Evolutionary conservation across 352 stramenopile species (phyloP), one percentile per base, ranked within the genome.

Genomic region (Aphanomyces astaci): DNA sequence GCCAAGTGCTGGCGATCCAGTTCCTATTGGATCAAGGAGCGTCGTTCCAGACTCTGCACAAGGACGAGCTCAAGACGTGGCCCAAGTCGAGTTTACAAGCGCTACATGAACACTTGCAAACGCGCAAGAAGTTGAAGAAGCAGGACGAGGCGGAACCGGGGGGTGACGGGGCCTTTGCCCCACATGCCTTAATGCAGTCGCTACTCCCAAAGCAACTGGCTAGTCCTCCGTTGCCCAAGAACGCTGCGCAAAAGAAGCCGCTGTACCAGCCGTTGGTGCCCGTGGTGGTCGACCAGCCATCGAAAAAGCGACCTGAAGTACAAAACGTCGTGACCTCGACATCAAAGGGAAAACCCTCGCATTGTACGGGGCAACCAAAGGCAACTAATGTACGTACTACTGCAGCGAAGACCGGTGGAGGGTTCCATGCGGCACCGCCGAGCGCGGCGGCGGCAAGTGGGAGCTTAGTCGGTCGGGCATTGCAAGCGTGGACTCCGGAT

Each of bases 1-100:
- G 62, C 31, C 62, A 68, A 68, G 46, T 57, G 4, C 27, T 25
- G 11, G 39, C 48, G 15, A 48, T 68, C 27, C 33, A 40, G 30
- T 68, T 39, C 33, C 33, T 68, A 7, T 22, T 68, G 15, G 62
- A 68, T 0, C 2, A 32, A 9, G 62, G 62, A 10, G 62, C 62
- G 46, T 40, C 62, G 9, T 68, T 68, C 40, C 51, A 60, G 36
- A n/a, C 62, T 17, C 62, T 68, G 13, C 56, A 68, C n/a, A 68
- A 40, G 32, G 40, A 52, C 22, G 62, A 68, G 32, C 51, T 68
- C 28, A 68, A 68, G 51, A 68, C 40, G n/a, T 68, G 62, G 62
- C 62, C 62, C n/a, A 68, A 68, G 43, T 24, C 53, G 32, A 68
- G 62, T 48, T 43, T 68, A 17, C 27, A 49, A 28, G 30, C 31